A percentile compares a stretch with the other conserved stretches of the same genome.
Evolutionary conservation across 768 basidiomycete genomes (phyloP).

Genomic region (Gautieria morchelliformis): DNA sequence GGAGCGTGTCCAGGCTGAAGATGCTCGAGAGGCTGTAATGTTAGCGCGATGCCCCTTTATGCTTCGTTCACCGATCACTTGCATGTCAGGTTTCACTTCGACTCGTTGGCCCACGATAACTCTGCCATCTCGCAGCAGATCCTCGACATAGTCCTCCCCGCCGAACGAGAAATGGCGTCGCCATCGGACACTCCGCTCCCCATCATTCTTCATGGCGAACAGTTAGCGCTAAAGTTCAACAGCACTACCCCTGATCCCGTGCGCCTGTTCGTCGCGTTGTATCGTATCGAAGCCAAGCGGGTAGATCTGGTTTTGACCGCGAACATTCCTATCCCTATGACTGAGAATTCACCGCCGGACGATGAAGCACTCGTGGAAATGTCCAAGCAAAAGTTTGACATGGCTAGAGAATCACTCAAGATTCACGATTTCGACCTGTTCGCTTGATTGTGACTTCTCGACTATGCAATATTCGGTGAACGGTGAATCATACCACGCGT

Average conservation of each 20-base stretch:
- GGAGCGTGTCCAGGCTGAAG: constrained; percentile 51
- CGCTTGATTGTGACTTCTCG: constrained; percentile 26
- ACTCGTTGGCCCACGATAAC: constrained; percentile 88
- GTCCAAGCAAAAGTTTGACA: constrained; percentile 40
- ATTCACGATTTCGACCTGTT: constrained; percentile 69
- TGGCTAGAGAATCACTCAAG: constrained; percentile 46
- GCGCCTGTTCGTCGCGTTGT: constrained; percentile 70
- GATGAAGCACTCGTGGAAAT: constrained; percentile 26
- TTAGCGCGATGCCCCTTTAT: neutral
- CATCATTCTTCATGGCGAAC: constrained; percentile 56
- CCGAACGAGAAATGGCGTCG: constrained; percentile 31
- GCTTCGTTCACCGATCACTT: constrained; percentile 6
- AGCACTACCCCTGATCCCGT: constrained; percentile 51
- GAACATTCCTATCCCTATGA: constrained; percentile 57
- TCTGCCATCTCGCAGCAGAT: constrained; percentile 47
- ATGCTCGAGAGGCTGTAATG: constrained; percentile 59
- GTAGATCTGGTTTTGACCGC: constrained; percentile 80
- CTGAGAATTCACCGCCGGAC: constrained; percentile 29
- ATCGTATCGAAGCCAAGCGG: constrained; percentile 57
- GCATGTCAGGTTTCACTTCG: constrained; percentile 73
- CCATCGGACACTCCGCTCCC: constrained; percentile 45
- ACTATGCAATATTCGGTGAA: too few relatives aligned
- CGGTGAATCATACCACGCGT: too few relatives aligned
- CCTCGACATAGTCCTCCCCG: constrained; percentile 24
- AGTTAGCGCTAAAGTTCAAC: constrained; percentile 56